These are phyloP conservation scores for Ophiocordyceps camponoti-leonardi DNA, from an alignment of 2,329 filamentous ascomycete genomes.

Conservation along the genomic window DNA sequence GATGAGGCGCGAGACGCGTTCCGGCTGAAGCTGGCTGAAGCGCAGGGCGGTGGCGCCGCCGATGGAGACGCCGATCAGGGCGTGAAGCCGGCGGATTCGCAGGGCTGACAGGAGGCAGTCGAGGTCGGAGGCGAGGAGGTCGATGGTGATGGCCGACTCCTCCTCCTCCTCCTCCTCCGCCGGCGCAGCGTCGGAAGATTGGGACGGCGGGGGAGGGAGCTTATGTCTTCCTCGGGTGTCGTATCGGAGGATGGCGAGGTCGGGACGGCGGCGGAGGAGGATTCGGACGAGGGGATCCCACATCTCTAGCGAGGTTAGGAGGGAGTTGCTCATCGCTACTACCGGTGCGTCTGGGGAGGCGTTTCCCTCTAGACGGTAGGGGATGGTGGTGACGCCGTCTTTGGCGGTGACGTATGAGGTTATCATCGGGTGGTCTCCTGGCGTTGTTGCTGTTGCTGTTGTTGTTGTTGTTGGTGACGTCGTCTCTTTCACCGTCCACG, in stretches of 20 bases:
- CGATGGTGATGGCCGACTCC: constrained; percentile 34
- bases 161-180: too few relatives aligned
- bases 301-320: constrained; percentile 62
- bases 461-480: too few relatives aligned
- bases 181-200: too few relatives aligned
- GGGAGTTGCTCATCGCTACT: constrained; percentile 63
- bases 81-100: constrained; percentile 47
- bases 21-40: constrained; percentile 49
- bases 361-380: constrained; percentile 62
- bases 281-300: constrained; percentile 58
- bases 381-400: constrained; percentile 48
- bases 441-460: constrained; percentile 31
- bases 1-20: constrained; percentile 42
- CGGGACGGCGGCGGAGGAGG: constrained; percentile 40
- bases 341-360: constrained; percentile 48
- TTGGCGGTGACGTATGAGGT: constrained; percentile 49
- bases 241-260: constrained; percentile 62
- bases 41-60: constrained; percentile 66
- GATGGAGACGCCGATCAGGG: constrained; percentile 61
- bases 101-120: constrained; percentile 48
- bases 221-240: constrained; percentile 51
- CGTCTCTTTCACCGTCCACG: constrained; percentile 15
- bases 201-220: constrained; percentile 18
- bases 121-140: constrained; percentile 52
- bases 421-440: constrained; percentile 34